Base-by-base conservation (phyloP, 495 filamentous ascomycete genomes). In the Daldinia grandis region DNA sequence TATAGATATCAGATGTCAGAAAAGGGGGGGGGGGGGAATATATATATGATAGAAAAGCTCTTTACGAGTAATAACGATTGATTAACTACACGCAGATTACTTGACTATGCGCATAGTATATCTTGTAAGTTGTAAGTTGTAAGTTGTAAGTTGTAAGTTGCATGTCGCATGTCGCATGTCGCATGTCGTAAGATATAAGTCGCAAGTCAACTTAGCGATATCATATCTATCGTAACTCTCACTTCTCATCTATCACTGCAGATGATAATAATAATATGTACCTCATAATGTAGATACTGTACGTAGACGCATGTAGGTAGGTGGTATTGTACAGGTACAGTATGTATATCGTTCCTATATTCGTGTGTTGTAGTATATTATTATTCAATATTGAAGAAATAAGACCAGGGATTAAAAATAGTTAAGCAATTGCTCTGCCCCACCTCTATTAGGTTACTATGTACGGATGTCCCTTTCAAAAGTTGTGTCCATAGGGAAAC, bases 1-100 rank as follows among this genome's bases (percentile, higher is more conserved):
- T 30, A 55, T 55, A 72, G 21, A 72, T 72, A 72, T 72, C 59
- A 72, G 17, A 64, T 72, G 56, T 68, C 69, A 64, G 24, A 72
- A 72, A 60, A 50, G 6, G 5, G 15, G 51, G 51, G 33, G 19
- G 2, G 37, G 9, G 21, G 31, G 15, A 1, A 35, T 33, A 28
- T n/a, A 54, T 37, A 37, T 14, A 14, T 57, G 19, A 40, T 31
- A 24, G 17, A 28, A 21, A 35, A 44, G 8, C 19, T 47, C 42
- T 47, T 47, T 47, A 47, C 7, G 42, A 24, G 42, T 21, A 47
- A 28, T 59, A 24, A 47, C 24, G 7, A 59, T 38, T 59, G 19
- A 59, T 53, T 27, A 53, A 59, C 30, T 27, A 53, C 19, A 40
- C 14, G 15, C 17, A 49, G 4, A 62, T 62, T 47, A 42, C 17